Evolutionary conservation across 768 basidiomycete genomes (phyloP).

Genomic region (Boletus fagicola): DNA sequence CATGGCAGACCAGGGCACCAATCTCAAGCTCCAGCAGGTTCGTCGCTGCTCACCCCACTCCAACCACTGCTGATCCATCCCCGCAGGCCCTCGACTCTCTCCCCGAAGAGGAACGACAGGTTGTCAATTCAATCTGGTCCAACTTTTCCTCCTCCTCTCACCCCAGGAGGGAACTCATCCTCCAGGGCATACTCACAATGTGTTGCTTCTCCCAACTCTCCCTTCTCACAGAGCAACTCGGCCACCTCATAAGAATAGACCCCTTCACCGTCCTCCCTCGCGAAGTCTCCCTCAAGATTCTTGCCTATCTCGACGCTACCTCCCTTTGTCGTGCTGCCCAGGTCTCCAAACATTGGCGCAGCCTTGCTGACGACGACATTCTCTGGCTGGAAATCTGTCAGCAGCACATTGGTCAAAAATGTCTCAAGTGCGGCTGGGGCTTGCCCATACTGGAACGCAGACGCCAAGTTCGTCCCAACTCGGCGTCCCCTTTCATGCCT

Average conservation of each 20-base stretch:
- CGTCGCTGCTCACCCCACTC: not conserved
- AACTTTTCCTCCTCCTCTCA: constrained; percentile 95
- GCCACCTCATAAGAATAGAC: constrained; percentile 92
- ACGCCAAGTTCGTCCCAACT: constrained; percentile 44
- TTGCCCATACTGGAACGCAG: constrained; percentile 85
- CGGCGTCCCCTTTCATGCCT: constrained; percentile 37
- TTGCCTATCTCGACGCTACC: constrained; percentile 86
- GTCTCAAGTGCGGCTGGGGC: constrained; percentile 96
- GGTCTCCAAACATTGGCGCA: constrained; percentile 80
- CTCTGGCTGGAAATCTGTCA: constrained; percentile 97
- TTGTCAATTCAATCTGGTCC: constrained; percentile 92
- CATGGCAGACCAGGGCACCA: too few relatives aligned
- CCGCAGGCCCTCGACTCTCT: constrained; percentile 85
- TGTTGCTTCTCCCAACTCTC: constrained; percentile 99
- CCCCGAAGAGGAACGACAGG: constrained; percentile 79
- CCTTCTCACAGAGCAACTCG: constrained; percentile 88
- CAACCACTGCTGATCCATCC: constrained; percentile 8
- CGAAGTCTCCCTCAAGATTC: constrained; percentile 83
- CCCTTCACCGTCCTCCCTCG: constrained; percentile 89
- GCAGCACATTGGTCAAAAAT: constrained; percentile 97
- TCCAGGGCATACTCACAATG: constrained; percentile 97
- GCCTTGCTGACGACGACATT: constrained; percentile 90
- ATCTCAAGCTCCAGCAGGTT: constrained; percentile 88
- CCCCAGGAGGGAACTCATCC: constrained; percentile 86
- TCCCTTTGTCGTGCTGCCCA: constrained; percentile 94